Conservation (phyloP, 1,139 yeast species). For the Arxiozyma slooffiae region DNA sequence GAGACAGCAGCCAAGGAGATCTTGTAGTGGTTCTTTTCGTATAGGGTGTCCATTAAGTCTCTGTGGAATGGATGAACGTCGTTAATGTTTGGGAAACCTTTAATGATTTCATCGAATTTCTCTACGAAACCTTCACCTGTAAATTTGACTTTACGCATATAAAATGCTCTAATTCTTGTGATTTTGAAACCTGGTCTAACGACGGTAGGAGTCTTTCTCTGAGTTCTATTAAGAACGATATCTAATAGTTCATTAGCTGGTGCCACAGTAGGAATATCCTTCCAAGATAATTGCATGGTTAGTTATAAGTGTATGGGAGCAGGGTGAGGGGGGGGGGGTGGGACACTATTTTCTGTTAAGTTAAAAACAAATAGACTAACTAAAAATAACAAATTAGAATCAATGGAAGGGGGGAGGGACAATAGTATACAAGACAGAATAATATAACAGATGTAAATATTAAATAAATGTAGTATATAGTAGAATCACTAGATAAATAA, state of each 20-base stretch:
- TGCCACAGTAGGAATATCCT: constrained; percentile 93
- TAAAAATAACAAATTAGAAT: too few species aligned
- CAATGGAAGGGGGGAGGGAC: too few species aligned
- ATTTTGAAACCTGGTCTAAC: constrained; percentile 94
- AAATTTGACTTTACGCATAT: constrained; percentile 93
- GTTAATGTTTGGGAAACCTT: constrained; percentile 90
- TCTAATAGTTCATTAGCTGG: constrained; percentile 88
- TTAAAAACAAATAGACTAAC: too few species aligned
- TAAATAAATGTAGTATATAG: too few species aligned
- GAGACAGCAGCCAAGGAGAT: constrained; percentile 94
- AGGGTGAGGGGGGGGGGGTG: neutral
- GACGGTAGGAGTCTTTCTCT: constrained; percentile 96
- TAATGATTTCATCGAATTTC: constrained; percentile 73
- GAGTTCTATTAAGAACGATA: constrained; percentile 92
- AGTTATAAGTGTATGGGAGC: too few species aligned
- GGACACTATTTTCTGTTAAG: too few species aligned
- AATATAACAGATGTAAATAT: neutral
- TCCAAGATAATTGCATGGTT: constrained; percentile 91
- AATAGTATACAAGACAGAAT: neutral
- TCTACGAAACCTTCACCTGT: constrained; percentile 95
- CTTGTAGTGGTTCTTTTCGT: constrained; percentile 95
- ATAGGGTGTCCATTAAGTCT: constrained; percentile 92
- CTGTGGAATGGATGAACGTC: constrained; percentile 98
- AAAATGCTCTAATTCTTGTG: constrained; percentile 93
- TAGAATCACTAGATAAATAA: too few species aligned